Evolutionary conservation across 1,284 basidiomycete genomes (phyloP), one percentile per base, ranked within the genome.

Genomic region (Leccinum cinnamomeum): DNA sequence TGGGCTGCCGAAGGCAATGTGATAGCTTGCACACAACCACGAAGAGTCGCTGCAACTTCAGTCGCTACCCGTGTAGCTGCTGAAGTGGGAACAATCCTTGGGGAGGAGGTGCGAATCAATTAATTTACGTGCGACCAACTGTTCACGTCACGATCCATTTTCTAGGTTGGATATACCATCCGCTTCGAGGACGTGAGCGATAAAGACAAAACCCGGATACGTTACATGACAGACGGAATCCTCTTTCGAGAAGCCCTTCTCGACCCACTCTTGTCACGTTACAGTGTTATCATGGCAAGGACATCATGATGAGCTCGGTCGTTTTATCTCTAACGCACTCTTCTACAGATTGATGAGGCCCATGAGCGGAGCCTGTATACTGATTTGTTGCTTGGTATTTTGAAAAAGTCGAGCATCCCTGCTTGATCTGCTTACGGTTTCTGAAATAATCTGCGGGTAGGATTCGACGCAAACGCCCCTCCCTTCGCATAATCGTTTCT

Each of bases 211-310:
- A 99, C 97, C 0, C 83, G 92, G n/a, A 92, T 99, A 73, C 87
- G 95, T 62, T 99, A 98, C 78, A 86, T 98, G 85, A 99, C 97
- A 30, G 97, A 99, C 75, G 97, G 97, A 50, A 96, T 98, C 86
- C 85, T 99, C 28, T 95, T 99, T 70, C 88, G 97, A 62, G 97
- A 99, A 79, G 91, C 94, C 41, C 85, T 98, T 67, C 81, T 94
- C 44, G 94, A 98, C 71, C 93, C 92, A 20, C 77, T 98, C 39
- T 81, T 99, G 55, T 92, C 90, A 71, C 86, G 88, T 35, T 99
- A 97, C 71, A 96, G 94, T 70, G 92, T 97, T 5, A 91, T 99
- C 64, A 97, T 99, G 90, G 95, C 95, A 67, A 60, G 85, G 76
- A 44, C n/a, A 58, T 33, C 30, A 59, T 58, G 25, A 66, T 25